A percentile compares a stretch with the other conserved stretches of the same genome.
These are phyloP conservation scores for Caryopteris hybrid DNA, from an alignment of 305 asterid species.

Conservation along the genomic window DNA sequence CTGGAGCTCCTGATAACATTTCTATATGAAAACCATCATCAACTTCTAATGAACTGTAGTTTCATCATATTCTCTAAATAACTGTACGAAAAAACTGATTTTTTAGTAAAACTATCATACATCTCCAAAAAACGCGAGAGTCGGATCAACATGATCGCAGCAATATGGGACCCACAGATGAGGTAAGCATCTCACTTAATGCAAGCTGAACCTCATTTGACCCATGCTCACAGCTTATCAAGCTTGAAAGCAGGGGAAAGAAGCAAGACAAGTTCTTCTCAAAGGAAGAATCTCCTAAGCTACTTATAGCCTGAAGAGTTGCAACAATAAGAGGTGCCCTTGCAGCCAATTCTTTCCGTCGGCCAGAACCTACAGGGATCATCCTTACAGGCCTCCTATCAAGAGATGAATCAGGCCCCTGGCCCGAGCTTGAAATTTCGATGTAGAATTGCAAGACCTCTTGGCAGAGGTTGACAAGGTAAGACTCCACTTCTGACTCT, in stretches of 20 bases:
- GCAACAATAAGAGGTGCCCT: conserved; percentile 80
- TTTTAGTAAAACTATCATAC: conserved; percentile 45
- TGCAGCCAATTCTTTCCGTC: conserved; percentile 79
- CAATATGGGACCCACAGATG: conserved; percentile 81
- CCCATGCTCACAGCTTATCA: conserved; percentile 87
- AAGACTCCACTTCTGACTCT: conserved; percentile 65
- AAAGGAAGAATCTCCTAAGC: conserved; percentile 65
- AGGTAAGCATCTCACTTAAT: conserved; percentile 68
- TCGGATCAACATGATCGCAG: conserved; percentile 65
- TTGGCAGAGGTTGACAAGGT: conserved; percentile 69
- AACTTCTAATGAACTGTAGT: conserved; percentile 29
- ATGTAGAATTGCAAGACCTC: conserved; percentile 75
- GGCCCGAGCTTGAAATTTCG: conserved; percentile 41
- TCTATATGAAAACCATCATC: conserved; percentile 29
- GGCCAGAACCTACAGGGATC: conserved; percentile 75
- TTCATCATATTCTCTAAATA: conserved; percentile 36
- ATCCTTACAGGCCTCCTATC: conserved; percentile 42
- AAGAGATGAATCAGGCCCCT: conserved; percentile 34
- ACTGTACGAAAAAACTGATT: conserved; percentile 15
- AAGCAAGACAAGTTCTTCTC: conserved; percentile 64
- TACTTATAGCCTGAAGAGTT: conserved; percentile 76
- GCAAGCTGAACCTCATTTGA: conserved; percentile 78
- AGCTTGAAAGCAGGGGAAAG: conserved; percentile 67
- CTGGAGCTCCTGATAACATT: conserved; percentile 10
- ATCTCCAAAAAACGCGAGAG: conserved; percentile 18